phyloP scores from a whole-genome alignment of 2,329 filamentous ascomycete genomes.

The Ascochyta viciae-villosae region DNA sequence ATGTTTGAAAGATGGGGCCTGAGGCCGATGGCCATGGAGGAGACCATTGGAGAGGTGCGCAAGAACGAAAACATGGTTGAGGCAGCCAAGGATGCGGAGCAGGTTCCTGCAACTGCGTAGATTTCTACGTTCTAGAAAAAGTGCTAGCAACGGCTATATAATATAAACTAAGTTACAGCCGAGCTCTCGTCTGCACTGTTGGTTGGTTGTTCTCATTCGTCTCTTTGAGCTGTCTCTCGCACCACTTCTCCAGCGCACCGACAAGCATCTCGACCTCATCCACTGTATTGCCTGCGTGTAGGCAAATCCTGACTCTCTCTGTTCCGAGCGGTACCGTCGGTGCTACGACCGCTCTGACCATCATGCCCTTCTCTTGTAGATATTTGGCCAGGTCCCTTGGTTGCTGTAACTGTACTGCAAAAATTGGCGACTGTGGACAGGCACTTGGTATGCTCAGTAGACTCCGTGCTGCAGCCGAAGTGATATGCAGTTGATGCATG shows the following conservation, averaged over 20 bases:
- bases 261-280: slow-evolving; percentile 46
- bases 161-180: neutral
- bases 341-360: slow-evolving; percentile 48
- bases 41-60: slow-evolving; percentile 43
- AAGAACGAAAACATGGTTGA: slow-evolving; percentile 26
- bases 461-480: slow-evolving; percentile 15
- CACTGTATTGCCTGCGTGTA: slow-evolving; percentile 53
- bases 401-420: slow-evolving; percentile 39
- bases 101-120: slow-evolving; percentile 11
- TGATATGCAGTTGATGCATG: slow-evolving; percentile 21
- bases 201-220: neutral
- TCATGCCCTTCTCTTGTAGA: slow-evolving; percentile 40
- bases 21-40: slow-evolving; percentile 69
- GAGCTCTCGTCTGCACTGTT: neutral
- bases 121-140: neutral
- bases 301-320: slow-evolving; percentile 49
- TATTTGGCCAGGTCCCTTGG: slow-evolving; percentile 38
- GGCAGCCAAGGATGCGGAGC: slow-evolving; percentile 17
- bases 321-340: slow-evolving; percentile 53
- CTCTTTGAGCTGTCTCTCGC: slow-evolving; percentile 6
- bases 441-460: slow-evolving; percentile 32
- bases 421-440: slow-evolving; percentile 43
- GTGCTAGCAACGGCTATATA: neutral
- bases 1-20: slow-evolving; percentile 88
- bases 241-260: slow-evolving; percentile 42